These are phyloP conservation scores for Yamadazyma ubonensis DNA, from an alignment of 805 yeast species.

Conservation along the genomic window DNA sequence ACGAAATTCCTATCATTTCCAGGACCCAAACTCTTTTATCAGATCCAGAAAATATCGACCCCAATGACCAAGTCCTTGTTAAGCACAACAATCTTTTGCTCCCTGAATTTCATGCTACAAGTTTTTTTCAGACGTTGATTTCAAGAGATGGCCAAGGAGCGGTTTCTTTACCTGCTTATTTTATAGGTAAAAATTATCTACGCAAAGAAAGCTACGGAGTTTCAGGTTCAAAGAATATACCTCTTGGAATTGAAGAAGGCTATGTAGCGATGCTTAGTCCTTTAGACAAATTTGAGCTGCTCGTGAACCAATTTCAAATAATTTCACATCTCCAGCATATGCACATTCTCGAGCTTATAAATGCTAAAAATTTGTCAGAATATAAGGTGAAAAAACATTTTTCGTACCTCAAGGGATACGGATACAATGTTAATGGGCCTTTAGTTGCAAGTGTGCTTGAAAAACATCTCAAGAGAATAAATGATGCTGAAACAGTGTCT, in stretches of 20 bases:
- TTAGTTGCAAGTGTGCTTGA: conserved; percentile 16
- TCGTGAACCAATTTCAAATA: conserved; percentile 40
- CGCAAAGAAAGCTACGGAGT: neutral
- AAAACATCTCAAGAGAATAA: conserved; percentile 15
- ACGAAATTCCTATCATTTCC: conserved; percentile 18
- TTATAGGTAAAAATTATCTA: conserved; percentile 36
- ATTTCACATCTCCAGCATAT: conserved; percentile 24
- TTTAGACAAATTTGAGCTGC: conserved; percentile 22
- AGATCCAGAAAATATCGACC: conserved; percentile 7
- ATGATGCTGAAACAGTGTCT: conserved; percentile 15
- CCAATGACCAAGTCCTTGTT: conserved; percentile 28
- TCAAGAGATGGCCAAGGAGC: conserved; percentile 36
- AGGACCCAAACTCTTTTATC: conserved; percentile 20
- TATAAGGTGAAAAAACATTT: conserved; percentile 14
- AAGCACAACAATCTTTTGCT: conserved; percentile 35
- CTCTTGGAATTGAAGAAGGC: conserved; percentile 32
- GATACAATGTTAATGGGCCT: conserved; percentile 38
- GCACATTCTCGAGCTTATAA: neutral
- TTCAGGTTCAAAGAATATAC: conserved; percentile 16
- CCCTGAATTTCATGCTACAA: conserved; percentile 34
- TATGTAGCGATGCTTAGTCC: conserved; percentile 26
- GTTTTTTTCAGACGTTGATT: conserved; percentile 37
- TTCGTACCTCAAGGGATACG: conserved; percentile 29
- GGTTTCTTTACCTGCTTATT: conserved; percentile 32
- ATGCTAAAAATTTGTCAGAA: conserved; percentile 3